These are phyloP conservation scores for Saturnispora quitensis DNA, from an alignment of 805 yeast genomes.

Conservation along the genomic window DNA sequence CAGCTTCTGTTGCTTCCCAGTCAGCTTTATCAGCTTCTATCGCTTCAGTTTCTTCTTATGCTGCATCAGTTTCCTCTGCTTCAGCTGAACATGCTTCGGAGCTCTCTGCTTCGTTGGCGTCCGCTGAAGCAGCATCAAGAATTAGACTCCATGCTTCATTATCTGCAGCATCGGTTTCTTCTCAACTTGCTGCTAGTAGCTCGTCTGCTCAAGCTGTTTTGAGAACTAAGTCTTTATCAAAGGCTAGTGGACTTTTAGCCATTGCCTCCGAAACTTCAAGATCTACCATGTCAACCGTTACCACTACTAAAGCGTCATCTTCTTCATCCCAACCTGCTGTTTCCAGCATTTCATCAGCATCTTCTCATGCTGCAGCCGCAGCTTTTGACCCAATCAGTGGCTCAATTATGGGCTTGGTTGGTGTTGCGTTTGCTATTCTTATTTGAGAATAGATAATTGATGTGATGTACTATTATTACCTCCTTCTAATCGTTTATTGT, in stretches of 20 bases:
- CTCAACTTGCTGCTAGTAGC: slow-evolving; percentile 8
- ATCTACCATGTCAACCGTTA: slow-evolving; percentile 5
- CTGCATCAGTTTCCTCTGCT: slow-evolving; percentile 10
- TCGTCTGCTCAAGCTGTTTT: slow-evolving; percentile 9
- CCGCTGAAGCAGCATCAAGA: slow-evolving; percentile 8
- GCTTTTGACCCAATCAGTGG: slow-evolving; percentile 25
- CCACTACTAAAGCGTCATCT: slow-evolving; percentile 19
- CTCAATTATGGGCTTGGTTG: slow-evolving; percentile 27
- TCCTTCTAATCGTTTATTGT: neutral
- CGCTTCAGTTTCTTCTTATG: slow-evolving; percentile 10
- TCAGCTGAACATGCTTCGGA: slow-evolving; percentile 16
- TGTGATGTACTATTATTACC: neutral
- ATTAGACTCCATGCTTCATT: slow-evolving; percentile 5
- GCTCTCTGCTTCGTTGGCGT: slow-evolving; percentile 14
- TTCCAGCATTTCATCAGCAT: slow-evolving; percentile 9
- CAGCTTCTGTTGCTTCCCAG: slow-evolving; percentile 11
- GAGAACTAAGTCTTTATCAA: slow-evolving; percentile 19
- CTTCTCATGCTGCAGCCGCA: slow-evolving; percentile 23
- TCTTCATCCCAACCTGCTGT: slow-evolving; percentile 23
- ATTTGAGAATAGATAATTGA: slow-evolving; percentile 16
- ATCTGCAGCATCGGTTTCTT: slow-evolving; percentile 8
- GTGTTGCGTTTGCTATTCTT: slow-evolving; percentile 30
- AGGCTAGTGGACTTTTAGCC: slow-evolving; percentile 33
- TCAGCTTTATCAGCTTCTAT: slow-evolving; percentile 18
- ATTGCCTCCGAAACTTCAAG: slow-evolving; percentile 30